Conservation (phyloP, 768 basidiomycete genomes). For the Pisolithus albus region DNA sequence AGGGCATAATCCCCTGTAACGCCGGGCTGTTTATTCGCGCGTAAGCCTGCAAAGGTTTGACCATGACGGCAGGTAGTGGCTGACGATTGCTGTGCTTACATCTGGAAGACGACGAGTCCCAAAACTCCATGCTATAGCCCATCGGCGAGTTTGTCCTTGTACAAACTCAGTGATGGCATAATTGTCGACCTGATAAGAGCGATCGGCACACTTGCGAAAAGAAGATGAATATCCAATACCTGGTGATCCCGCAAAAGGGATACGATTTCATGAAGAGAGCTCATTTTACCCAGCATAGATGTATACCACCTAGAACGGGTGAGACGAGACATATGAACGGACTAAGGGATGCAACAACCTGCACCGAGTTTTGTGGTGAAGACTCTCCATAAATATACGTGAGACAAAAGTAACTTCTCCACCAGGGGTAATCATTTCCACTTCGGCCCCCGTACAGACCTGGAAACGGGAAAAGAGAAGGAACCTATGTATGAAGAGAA, state of each 20-base stretch:
- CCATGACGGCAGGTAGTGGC: slow-evolving; percentile 25
- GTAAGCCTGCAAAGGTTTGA: slow-evolving; percentile 22
- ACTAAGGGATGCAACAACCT: slow-evolving; percentile 34
- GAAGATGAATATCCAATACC: slow-evolving; percentile 27
- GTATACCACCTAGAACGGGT: slow-evolving; percentile 72
- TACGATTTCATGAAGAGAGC: slow-evolving; percentile 62
- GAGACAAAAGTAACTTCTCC: slow-evolving; percentile 79
- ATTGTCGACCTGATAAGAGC: slow-evolving; percentile 59
- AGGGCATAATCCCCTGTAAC: slow-evolving; percentile 49
- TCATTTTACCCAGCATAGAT: slow-evolving; percentile 83
- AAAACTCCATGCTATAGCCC: slow-evolving; percentile 89
- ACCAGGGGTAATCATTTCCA: slow-evolving; percentile 86
- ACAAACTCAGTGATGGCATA: slow-evolving; percentile 80
- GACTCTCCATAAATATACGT: slow-evolving; percentile 72
- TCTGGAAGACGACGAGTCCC: slow-evolving; percentile 61
- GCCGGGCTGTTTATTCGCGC: slow-evolving; percentile 34
- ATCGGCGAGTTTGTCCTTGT: slow-evolving; percentile 86
- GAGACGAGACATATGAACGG: neutral
- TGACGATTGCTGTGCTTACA: slow-evolving; percentile 39
- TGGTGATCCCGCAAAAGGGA: slow-evolving; percentile 39
- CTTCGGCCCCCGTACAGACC: slow-evolving; percentile 81
- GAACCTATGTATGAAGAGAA: neutral
- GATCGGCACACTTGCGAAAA: neutral
- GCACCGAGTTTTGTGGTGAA: slow-evolving; percentile 43
- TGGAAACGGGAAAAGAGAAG: slow-evolving; percentile 20